Conservation (phyloP, 257 asterid genomes). For the Solanum chiquidenum region DNA sequence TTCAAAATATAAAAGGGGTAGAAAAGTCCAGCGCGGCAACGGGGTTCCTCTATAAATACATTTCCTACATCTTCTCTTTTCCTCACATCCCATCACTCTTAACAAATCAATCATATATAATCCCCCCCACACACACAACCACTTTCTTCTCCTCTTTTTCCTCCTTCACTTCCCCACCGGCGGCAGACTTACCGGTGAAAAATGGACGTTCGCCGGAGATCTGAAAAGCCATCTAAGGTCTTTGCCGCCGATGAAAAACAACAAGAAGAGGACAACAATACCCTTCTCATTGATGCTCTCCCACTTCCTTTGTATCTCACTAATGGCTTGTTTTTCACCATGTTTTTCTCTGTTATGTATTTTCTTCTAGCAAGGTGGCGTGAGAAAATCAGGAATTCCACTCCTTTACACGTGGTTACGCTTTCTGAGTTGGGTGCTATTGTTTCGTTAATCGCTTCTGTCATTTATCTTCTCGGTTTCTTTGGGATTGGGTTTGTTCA, state of each 20-base stretch:
- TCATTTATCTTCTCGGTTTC: neutral
- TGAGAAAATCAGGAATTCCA: slow-evolving; percentile 1
- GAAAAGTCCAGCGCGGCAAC: slow-evolving; percentile 23
- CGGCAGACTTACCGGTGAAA: neutral
- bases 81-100: neutral
- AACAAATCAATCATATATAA: neutral
- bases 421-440: slow-evolving; percentile 1
- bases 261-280: neutral
- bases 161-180: neutral
- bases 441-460: neutral
- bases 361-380: slow-evolving; percentile 2
- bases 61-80: slow-evolving; percentile 7
- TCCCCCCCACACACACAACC: neutral
- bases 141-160: neutral
- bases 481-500: slow-evolving; percentile 2
- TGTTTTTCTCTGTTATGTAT: slow-evolving; percentile 3
- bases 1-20: neutral
- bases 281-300: slow-evolving; percentile 1
- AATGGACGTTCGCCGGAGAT: slow-evolving; percentile 10
- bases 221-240: neutral
- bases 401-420: slow-evolving; percentile 1
- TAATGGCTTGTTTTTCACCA: neutral
- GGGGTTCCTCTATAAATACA: slow-evolving; percentile 18
- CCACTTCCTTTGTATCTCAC: slow-evolving; percentile 5
- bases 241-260: slow-evolving; percentile 3